phyloP scores from a whole-genome alignment of 345 rosid species.

The Moringa oleifera region DNA sequence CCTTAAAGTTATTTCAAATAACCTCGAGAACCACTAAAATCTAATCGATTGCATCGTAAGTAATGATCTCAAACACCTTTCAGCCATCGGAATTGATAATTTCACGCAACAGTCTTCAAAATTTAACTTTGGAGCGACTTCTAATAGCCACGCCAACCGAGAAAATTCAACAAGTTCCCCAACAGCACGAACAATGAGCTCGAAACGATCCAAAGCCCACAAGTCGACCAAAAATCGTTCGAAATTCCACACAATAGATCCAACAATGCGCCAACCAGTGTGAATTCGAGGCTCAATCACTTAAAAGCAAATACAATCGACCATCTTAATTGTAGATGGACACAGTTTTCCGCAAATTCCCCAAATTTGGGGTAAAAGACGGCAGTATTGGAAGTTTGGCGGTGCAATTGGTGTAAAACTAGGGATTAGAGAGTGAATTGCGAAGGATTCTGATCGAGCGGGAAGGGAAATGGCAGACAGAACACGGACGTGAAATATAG shows the following conservation, averaged over 20 bases:
- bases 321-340: background rate
- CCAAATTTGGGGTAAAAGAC: background rate
- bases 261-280: background rate
- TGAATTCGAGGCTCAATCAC: background rate
- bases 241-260: no score
- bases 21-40: background rate
- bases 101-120: background rate
- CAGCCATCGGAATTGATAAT: background rate
- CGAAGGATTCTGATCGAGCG: slow-evolving; percentile 1
- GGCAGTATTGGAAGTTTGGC: background rate
- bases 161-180: background rate
- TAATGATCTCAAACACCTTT: background rate
- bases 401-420: slow-evolving; percentile 1
- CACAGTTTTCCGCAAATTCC: no score
- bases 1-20: no score
- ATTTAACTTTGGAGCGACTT: background rate
- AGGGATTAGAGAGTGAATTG: slow-evolving; percentile 10
- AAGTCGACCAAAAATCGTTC: background rate
- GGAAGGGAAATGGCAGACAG: slow-evolving; percentile 12
- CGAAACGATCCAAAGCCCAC: background rate
- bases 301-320: background rate
- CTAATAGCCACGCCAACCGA: background rate
- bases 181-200: background rate
- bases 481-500: slow-evolving; percentile 36
- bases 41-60: background rate